phyloP scores from a whole-genome alignment of 164 flowering plant genomes.

The Brasenia schreberi region DNA sequence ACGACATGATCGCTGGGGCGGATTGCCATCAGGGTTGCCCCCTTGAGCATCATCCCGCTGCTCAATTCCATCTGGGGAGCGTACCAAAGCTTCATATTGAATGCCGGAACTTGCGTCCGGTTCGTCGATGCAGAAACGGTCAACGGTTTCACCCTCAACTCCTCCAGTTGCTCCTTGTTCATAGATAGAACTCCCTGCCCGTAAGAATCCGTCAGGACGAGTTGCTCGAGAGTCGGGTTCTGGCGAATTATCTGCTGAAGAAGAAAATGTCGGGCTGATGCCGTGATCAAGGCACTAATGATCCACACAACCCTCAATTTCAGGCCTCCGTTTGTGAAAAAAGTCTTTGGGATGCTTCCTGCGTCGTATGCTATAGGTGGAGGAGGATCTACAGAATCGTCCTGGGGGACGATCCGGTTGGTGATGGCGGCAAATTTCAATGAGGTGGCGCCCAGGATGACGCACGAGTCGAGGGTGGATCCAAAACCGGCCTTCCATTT shows the following conservation, averaged over 20 bases:
- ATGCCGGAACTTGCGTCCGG: slow-evolving; percentile 5
- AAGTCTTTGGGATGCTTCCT: background rate
- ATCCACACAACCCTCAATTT: slow-evolving; percentile 8
- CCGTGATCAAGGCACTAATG: slow-evolving; percentile 3
- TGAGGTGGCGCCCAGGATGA: background rate
- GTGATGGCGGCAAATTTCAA: background rate
- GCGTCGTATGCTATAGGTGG: background rate
- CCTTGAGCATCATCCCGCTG: background rate
- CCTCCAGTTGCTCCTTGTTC: slow-evolving; percentile 1
- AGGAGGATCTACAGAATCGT: background rate
- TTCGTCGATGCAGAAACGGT: background rate
- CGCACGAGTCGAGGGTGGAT: background rate
- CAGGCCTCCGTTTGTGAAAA: background rate
- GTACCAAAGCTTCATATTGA: slow-evolving; percentile 5
- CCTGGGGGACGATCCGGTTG: background rate
- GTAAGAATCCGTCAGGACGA: slow-evolving; percentile 3
- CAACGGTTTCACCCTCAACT: background rate
- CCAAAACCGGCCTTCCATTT: slow-evolving; percentile 2
- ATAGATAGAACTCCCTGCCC: slow-evolving; percentile 6
- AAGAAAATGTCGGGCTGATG: slow-evolving; percentile 6
- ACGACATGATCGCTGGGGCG: background rate
- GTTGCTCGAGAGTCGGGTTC: slow-evolving; percentile 1
- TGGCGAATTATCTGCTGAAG: slow-evolving; percentile 1
- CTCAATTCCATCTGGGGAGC: slow-evolving; percentile 3
- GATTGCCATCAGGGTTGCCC: slow-evolving; percentile 4